Evolutionary conservation across 768 basidiomycete genomes (phyloP).

Genomic region (Leccinum disarticulatum): DNA sequence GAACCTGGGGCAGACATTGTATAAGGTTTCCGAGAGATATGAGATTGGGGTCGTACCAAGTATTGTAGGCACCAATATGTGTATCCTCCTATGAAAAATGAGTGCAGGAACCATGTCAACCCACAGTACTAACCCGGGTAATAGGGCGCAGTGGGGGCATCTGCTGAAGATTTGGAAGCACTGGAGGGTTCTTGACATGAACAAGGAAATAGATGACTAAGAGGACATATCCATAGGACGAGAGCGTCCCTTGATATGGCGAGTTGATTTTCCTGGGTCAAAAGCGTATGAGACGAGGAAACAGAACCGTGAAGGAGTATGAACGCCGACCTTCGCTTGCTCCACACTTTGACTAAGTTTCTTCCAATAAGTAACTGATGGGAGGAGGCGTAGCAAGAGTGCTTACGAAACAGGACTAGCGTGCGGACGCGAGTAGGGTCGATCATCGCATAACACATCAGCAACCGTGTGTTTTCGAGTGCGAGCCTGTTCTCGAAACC

Average conservation of each 20-base stretch:
- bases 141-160: conserved; percentile 91
- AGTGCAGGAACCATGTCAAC: conserved; percentile 12
- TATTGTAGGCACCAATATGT: conserved; percentile 77
- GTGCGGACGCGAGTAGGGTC: conserved; percentile 93
- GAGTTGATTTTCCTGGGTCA: conserved; percentile 90
- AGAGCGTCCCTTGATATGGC: conserved; percentile 94
- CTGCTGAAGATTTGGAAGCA: conserved; percentile 94
- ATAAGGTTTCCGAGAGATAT: conserved; percentile 14
- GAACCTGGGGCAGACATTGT: conserved; percentile 54
- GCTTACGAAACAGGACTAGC: conserved; percentile 94
- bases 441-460: conserved; percentile 97
- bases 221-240: conserved; percentile 96
- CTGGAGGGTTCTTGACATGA: conserved; percentile 96
- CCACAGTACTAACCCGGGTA: conserved; percentile 52
- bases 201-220: conserved; percentile 98
- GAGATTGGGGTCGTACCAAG: conserved; percentile 51
- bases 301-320: not conserved
- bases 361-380: conserved; percentile 11
- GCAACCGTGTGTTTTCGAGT: conserved; percentile 91
- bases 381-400: conserved; percentile 14
- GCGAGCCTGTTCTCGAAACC: conserved; percentile 98
- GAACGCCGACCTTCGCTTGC: conserved; percentile 73
- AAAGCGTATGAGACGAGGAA: conserved; percentile 3
- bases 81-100: conserved; percentile 62
- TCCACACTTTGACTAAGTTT: conserved; percentile 95